Evolutionary conservation across 495 filamentous ascomycete genomes (phyloP).

Genomic region (Lineolata rhizophorae): DNA sequence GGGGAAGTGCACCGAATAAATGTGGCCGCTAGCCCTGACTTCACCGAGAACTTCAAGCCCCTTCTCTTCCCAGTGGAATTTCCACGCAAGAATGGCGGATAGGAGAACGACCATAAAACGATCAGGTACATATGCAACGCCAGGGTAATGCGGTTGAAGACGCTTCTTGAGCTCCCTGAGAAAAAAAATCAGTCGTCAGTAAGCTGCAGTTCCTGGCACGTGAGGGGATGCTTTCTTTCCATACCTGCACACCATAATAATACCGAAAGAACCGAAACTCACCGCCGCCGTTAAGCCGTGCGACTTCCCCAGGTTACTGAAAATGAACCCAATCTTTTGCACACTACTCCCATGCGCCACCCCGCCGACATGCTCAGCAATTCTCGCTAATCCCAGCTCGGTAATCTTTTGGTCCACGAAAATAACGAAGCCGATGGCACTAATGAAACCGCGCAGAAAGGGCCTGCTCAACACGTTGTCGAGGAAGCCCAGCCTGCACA

Average conservation of each 20-base stretch:
- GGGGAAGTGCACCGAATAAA: constrained; percentile 71
- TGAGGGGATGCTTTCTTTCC: constrained; percentile 6
- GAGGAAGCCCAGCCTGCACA: constrained; percentile 75
- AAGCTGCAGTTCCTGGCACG: no score
- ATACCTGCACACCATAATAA: constrained; percentile 73
- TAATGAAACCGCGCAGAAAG: constrained; percentile 88
- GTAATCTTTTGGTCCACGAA: constrained; percentile 85
- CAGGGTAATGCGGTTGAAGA: constrained; percentile 60
- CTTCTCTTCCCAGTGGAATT: constrained; percentile 54
- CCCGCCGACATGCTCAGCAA: constrained; percentile 31
- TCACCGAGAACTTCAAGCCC: constrained; percentile 72
- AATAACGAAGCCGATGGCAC: constrained; percentile 88
- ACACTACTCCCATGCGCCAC: constrained; percentile 66
- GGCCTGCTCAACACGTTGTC: constrained; percentile 87
- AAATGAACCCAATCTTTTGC: constrained; percentile 62
- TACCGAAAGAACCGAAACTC: constrained; percentile 53
- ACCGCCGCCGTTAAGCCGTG: constrained; percentile 57
- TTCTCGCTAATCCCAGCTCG: constrained; percentile 53
- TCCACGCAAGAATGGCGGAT: constrained; percentile 59
- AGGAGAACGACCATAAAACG: constrained; percentile 78
- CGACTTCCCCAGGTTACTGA: constrained; percentile 35
- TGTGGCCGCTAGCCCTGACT: constrained; percentile 41
- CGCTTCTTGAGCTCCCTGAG: constrained; percentile 53
- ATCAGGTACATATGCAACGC: constrained; percentile 78
- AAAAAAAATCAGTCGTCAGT: constrained; percentile 3